phyloP scores from a whole-genome alignment of 1,284 basidiomycete species.

The Pseudozyma tsukubaensis region DNA sequence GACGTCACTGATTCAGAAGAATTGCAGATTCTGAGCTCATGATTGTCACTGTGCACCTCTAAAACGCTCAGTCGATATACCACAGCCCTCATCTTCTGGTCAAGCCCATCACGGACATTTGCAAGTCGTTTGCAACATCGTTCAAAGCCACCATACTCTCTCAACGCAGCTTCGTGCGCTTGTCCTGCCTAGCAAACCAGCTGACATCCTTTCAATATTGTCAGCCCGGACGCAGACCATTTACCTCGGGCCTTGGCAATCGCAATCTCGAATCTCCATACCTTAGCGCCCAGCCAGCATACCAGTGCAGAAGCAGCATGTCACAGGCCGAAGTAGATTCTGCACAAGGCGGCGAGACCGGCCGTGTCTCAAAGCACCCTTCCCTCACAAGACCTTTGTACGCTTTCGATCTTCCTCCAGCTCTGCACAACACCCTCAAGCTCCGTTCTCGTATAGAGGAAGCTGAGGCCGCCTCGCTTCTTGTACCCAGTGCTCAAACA shows the following conservation, averaged over 20 bases:
- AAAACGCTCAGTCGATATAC: neutral
- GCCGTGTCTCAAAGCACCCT: constrained; percentile 26
- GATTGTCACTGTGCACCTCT: neutral
- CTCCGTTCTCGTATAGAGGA: constrained; percentile 42
- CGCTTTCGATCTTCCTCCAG: constrained; percentile 50
- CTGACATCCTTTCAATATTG: neutral
- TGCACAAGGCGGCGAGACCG: neutral
- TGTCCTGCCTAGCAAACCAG: constrained; percentile 1
- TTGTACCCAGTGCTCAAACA: constrained; percentile 4
- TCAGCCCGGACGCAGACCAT: no score
- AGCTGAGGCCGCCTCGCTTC: constrained; percentile 30
- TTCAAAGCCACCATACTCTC: neutral
- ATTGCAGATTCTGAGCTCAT: neutral
- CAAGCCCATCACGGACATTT: neutral
- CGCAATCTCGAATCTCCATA: neutral
- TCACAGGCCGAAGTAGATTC: constrained; percentile 5
- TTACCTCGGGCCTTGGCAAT: neutral
- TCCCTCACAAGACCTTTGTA: constrained; percentile 53
- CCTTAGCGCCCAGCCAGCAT: neutral
- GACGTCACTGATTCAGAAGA: constrained; percentile 5
- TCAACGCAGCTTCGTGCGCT: neutral
- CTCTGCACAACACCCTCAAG: constrained; percentile 30
- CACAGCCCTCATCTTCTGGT: neutral
- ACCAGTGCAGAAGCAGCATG: constrained; percentile 11
- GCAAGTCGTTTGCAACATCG: neutral